Base-by-base conservation (phyloP, 495 filamentous ascomycete species). In the Aspergillus nanangensis region DNA sequence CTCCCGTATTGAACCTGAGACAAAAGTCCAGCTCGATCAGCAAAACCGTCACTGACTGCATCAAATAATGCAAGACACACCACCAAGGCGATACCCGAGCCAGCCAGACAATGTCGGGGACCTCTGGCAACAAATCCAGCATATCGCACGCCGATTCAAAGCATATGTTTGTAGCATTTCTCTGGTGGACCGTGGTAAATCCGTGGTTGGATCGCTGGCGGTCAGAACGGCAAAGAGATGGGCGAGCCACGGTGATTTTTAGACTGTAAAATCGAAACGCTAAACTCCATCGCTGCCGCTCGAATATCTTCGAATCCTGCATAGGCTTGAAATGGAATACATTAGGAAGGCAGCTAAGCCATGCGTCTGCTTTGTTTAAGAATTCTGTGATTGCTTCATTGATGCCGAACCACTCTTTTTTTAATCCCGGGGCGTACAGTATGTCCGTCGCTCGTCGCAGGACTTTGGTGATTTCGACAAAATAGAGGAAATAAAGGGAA, bases 21-120 rank as follows among this genome's bases (percentile, higher is more conserved):
- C 65, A 59, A 47, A 75, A 68, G 4, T 72, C 70, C 15, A 80
- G 60, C 47, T 83, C 75, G 5, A 82, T 59, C 49, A 84, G 66
- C 5, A 84, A 56, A 18, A 84, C 62, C 2, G 69, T 74, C 1
- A 66, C 63, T 1, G 79, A 74, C 58, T 83, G 77, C 66, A 81
- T 79, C 4, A 85, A 47, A 41, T 77, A 75, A 53, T 85, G 82
- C 9, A 84, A 58, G 8, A 79, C 56, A 40, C 64, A 71, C 78
- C 79, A 86, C 80, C 80, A 86, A 8, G 78, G 78, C 1, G 66
- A 56, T 5, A 69, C 53, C 8, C 59, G 50, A 40, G 78, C 78
- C 1, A 83, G 54, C 47, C 58, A 63, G n/a, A 32, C 23, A 3
- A 49, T 38, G 24, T 71, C 57, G 1, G 60, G 52, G 17, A 57